These are phyloP conservation scores for Soucietia sequanensis DNA, from an alignment of 805 yeast species.

Conservation along the genomic window DNA sequence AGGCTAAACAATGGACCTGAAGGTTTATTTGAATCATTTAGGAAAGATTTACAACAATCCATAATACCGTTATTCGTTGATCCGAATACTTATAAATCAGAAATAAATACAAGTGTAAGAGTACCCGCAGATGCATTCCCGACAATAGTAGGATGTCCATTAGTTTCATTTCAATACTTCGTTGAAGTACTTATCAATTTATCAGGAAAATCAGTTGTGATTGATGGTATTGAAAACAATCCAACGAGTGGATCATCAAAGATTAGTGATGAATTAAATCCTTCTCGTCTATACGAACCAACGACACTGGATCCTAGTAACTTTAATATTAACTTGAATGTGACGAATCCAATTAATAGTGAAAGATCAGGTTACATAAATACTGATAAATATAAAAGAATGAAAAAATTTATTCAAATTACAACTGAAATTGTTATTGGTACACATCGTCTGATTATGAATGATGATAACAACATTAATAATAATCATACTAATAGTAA, in stretches of 20 bases:
- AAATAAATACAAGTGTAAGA: conserved; percentile 58
- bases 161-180: conserved; percentile 80
- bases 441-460: conserved; percentile 53
- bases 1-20: conserved; percentile 58
- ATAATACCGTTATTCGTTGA: conserved; percentile 79
- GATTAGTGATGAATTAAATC: conserved; percentile 1
- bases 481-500: background rate
- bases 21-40: conserved; percentile 64
- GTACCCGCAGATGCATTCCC: conserved; percentile 88
- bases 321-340: conserved; percentile 22
- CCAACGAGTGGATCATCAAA: conserved; percentile 4
- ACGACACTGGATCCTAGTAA: background rate
- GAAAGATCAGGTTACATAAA: conserved; percentile 55
- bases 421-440: conserved; percentile 82
- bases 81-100: conserved; percentile 56
- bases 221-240: conserved; percentile 21
- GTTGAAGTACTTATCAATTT: conserved; percentile 81
- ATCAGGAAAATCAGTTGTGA: conserved; percentile 52
- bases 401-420: conserved; percentile 76
- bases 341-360: conserved; percentile 18
- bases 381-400: conserved; percentile 74
- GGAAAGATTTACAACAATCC: conserved; percentile 81
- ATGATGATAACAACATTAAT: conserved; percentile 1
- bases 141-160: conserved; percentile 67
- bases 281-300: background rate